Evolutionary conservation across 2,329 filamentous ascomycete species (phyloP).

Genomic region (Penicillium occitanis): DNA sequence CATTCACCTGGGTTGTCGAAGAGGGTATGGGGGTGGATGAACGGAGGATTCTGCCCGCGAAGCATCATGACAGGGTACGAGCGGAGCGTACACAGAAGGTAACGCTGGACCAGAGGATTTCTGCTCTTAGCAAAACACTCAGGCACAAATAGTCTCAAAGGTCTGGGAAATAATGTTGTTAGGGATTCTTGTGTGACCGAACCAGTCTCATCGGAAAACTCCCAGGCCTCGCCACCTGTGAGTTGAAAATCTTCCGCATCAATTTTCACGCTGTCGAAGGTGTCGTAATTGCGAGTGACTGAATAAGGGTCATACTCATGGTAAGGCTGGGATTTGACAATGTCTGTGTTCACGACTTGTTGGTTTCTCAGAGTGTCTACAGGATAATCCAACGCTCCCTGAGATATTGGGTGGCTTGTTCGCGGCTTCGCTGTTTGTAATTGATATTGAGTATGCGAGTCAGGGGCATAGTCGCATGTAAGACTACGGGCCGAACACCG

Average conservation of each 20-base stretch:
- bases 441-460: neutral
- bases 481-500: conserved; percentile 3
- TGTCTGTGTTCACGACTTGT: neutral
- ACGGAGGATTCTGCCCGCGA: conserved; percentile 15
- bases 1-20: neutral
- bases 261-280: neutral
- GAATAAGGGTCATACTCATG: neutral
- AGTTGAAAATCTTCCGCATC: neutral
- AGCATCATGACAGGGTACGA: conserved; percentile 16
- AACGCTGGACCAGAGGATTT: neutral
- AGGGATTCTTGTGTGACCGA: neutral
- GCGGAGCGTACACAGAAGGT: conserved; percentile 11
- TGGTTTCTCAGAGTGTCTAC: no score
- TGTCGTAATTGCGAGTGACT: neutral
- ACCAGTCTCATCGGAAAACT: neutral
- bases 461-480: conserved; percentile 1
- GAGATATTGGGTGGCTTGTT: neutral
- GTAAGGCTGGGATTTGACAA: neutral
- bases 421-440: neutral
- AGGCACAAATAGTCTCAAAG: neutral
- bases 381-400: neutral
- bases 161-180: neutral
- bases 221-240: neutral
- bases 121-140: neutral
- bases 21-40: neutral